Evolutionary conservation across 345 rosid genomes (phyloP).

Genomic region (Geranium rotundifolium): DNA sequence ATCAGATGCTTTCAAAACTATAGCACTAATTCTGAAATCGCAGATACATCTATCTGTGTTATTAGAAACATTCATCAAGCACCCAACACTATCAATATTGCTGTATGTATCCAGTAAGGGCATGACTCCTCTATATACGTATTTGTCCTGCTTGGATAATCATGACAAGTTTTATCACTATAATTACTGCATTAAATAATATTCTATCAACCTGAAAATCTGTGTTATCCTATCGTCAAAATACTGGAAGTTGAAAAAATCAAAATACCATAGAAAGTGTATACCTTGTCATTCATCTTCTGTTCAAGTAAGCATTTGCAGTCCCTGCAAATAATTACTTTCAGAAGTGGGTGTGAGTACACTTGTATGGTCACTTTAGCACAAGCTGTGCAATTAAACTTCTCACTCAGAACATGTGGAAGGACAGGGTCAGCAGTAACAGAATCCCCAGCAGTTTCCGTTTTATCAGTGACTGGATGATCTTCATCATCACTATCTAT

Average conservation of each 20-base stretch:
- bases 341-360: constrained; percentile 68
- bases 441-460: neutral
- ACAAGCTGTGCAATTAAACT: constrained; percentile 74
- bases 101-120: neutral
- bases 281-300: constrained; percentile 59
- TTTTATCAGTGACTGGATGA: constrained; percentile 21
- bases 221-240: neutral
- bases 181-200: neutral
- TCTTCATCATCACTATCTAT: constrained; percentile 36
- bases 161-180: neutral
- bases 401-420: constrained; percentile 22
- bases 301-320: constrained; percentile 65
- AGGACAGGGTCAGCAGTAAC: constrained; percentile 13
- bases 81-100: too few species aligned
- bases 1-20: neutral
- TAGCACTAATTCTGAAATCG: too few species aligned
- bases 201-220: too few species aligned
- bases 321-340: constrained; percentile 75
- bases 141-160: neutral
- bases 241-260: neutral
- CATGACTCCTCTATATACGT: neutral
- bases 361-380: constrained; percentile 47
- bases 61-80: neutral
- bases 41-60: too few species aligned
- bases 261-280: constrained; percentile 4